These are phyloP conservation scores for Eimeria maxima DNA, from an alignment of 169 alveolate genomes.

Conservation along the genomic window DNA sequence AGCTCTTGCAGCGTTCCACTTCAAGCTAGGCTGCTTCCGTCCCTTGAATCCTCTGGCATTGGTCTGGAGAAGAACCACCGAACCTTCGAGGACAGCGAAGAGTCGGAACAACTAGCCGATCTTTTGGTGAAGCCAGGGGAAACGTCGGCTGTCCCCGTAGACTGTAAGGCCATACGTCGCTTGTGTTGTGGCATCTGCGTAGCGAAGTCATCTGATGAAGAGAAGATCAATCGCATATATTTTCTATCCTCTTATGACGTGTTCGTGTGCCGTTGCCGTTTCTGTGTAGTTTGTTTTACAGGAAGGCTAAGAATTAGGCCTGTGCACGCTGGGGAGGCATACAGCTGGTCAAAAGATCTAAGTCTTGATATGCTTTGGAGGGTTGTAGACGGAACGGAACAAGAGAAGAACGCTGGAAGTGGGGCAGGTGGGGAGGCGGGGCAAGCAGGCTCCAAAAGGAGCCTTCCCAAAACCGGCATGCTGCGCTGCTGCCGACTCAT, in stretches of 20 bases:
- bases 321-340: conserved; percentile 34
- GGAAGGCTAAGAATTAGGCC: conserved; percentile 76
- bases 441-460: not conserved
- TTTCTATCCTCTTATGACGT: not conserved
- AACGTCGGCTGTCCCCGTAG: conserved; percentile 73
- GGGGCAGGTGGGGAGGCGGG: not conserved
- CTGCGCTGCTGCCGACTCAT: conserved; percentile 60
- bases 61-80: conserved; percentile 21
- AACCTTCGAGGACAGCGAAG: not conserved
- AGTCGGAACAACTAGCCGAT: not conserved
- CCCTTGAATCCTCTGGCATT: not conserved
- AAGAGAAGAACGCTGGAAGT: not conserved
- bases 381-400: conserved; percentile 22
- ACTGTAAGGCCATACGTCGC: conserved; percentile 48
- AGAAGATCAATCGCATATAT: not conserved
- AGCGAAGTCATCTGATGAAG: not conserved
- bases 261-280: not conserved
- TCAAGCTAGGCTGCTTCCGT: conserved; percentile 40
- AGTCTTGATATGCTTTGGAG: conserved; percentile 72
- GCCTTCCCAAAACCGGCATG: conserved; percentile 13
- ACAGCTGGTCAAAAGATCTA: conserved; percentile 76
- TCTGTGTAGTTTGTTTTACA: conserved; percentile 47
- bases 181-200: not conserved
- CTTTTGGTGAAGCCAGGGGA: conserved; percentile 65
- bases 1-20: conserved; percentile 75